Evolutionary conservation across 768 basidiomycete species (phyloP), one percentile per base, ranked within the genome.

Genomic region (Hypsizygus marmoreus): DNA sequence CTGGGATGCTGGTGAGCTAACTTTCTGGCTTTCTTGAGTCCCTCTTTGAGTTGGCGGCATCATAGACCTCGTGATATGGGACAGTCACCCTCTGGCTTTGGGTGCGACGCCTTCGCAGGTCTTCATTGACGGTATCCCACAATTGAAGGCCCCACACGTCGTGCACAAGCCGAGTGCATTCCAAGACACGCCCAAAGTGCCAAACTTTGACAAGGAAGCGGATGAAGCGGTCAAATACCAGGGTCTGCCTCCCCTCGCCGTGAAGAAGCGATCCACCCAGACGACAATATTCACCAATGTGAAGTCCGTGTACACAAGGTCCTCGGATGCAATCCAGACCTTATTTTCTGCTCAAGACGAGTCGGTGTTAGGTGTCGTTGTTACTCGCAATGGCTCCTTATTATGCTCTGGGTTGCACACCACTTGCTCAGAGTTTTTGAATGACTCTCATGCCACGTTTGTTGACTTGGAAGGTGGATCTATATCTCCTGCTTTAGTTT

Each of bases 91-190:
- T 0, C 72, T 95, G 9, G 78, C 86, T 0, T 69, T 95, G 4
- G 90, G 90, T 3, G 90, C 91, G n/a, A 91, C 90, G 0, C 92
- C 91, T 2, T 70, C 75, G 26, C 91, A 95, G 68, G 91, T 93
- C 14, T 91, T 82, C 66, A 89, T 95, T 49, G 94, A 97, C 56
- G 94, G 94, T 2, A 85, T 95, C 38, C 66, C 85, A 1, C 94
- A 97, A 59, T 57, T 89, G 2, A 55, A 68, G 23, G 57, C 65
- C 2, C 74, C 83, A 2, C 60, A 72, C 52, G 61, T 76, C 13
- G 60, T 74, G 29, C 36, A 65, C 39, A 93, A 95, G 59, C 75
- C 77, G 1, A 44, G 52, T 6, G 47, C 60, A 12, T 77, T 69
- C 58, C 78, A 80, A 50, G 54, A 56, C 6, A 39, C 63, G 5